These are phyloP conservation scores for Phytophthora cajani DNA, from an alignment of 352 stramenopile species.

Conservation along the genomic window DNA sequence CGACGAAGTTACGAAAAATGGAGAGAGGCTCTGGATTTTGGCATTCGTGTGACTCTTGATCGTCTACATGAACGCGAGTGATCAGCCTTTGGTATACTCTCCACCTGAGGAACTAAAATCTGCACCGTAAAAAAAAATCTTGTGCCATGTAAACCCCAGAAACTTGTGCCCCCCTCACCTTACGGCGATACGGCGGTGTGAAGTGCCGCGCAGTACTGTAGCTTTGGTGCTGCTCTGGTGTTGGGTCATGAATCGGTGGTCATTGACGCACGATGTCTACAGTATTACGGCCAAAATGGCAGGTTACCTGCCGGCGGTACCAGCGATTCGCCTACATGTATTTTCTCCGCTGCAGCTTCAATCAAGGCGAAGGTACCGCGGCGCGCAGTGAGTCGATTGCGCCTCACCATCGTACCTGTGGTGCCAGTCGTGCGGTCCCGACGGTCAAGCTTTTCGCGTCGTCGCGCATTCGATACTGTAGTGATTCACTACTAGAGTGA, in stretches of 20 bases:
- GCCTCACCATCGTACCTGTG: conserved; percentile 29
- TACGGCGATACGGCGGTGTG: conserved; percentile 3
- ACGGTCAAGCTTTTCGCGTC: conserved; percentile 27
- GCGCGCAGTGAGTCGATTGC: conserved; percentile 27
- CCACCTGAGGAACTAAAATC: background rate
- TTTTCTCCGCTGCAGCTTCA: conserved; percentile 15
- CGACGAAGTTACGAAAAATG: conserved; percentile 3
- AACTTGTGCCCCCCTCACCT: background rate
- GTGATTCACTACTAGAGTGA: too few relatives aligned
- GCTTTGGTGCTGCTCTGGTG: conserved; percentile 1
- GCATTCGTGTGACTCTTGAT: too few relatives aligned
- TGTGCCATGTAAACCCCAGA: background rate
- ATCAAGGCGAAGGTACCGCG: conserved; percentile 18
- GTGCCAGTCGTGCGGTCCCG: conserved; percentile 28
- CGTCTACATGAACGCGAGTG: too few relatives aligned
- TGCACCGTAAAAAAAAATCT: background rate
- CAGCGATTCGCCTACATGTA: conserved; percentile 8
- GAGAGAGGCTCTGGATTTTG: too few relatives aligned
- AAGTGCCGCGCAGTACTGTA: background rate
- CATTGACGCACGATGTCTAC: conserved; percentile 1
- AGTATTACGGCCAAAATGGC: background rate
- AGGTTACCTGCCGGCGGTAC: conserved; percentile 5
- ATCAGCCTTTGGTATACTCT: background rate
- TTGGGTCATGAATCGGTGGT: conserved; percentile 1
- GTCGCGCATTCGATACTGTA: conserved; percentile 9